These are phyloP conservation scores for Sclerotinia subarctica DNA, from an alignment of 2,329 filamentous ascomycete species.

Conservation along the genomic window DNA sequence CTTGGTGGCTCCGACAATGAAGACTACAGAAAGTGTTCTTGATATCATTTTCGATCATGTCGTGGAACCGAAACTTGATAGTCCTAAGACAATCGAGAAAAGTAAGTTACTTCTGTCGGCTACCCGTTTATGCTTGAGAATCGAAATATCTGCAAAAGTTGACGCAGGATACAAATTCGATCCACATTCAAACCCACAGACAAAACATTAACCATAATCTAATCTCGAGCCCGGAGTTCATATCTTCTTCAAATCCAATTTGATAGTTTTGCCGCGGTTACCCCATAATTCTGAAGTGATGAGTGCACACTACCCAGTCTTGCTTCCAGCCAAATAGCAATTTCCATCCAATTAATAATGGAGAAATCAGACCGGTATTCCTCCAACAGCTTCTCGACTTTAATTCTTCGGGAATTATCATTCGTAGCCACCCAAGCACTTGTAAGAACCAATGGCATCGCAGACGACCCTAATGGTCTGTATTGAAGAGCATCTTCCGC, in stretches of 20 bases:
- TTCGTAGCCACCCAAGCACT: not conserved
- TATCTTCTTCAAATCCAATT: not conserved
- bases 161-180: too few species aligned
- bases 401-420: not conserved
- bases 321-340: not conserved
- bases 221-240: not conserved
- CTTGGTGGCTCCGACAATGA: not conserved
- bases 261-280: too few species aligned
- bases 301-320: not conserved
- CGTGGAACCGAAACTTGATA: not conserved
- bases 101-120: not conserved
- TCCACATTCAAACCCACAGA: too few species aligned
- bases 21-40: not conserved
- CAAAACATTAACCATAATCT: too few species aligned
- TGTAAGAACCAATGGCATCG: not conserved
- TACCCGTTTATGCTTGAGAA: too few species aligned
- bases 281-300: not conserved
- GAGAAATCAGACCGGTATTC: slow-evolving; percentile 2
- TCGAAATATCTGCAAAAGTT: too few species aligned
- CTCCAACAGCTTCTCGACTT: not conserved
- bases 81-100: not conserved
- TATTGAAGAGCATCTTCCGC: not conserved
- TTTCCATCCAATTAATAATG: slow-evolving; percentile 7
- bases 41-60: not conserved
- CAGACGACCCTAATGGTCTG: not conserved